Conservation (phyloP, 2,329 filamentous ascomycete species). For the Penicillium olsonii region DNA sequence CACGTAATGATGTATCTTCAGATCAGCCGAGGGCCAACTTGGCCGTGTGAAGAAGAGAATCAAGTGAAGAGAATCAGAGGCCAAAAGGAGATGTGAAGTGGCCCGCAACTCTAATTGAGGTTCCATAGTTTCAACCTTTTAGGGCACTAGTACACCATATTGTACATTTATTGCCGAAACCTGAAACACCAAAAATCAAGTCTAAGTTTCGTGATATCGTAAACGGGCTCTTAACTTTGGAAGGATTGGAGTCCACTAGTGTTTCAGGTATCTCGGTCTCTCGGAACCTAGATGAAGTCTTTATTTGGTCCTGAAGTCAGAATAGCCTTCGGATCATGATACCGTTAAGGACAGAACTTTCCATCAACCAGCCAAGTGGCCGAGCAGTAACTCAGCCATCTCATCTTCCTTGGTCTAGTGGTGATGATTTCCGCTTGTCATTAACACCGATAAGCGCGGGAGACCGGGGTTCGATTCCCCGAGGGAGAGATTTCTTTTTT, state of each 20-base stretch:
- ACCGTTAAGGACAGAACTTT: neutral
- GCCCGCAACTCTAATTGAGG: neutral
- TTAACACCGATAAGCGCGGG: constrained; percentile 31
- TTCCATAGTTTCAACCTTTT: neutral
- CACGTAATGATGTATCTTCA: neutral
- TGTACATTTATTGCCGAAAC: neutral
- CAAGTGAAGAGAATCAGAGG: neutral
- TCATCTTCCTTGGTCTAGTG: constrained; percentile 33
- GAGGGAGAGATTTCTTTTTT: constrained; percentile 28
- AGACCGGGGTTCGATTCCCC: constrained; percentile 40
- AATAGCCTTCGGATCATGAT: neutral
- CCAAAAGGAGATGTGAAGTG: neutral
- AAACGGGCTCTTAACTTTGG: neutral
- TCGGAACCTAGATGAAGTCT: too few species aligned
- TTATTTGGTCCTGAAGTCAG: neutral
- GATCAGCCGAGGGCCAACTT: neutral
- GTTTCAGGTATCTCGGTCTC: neutral
- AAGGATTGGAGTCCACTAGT: neutral
- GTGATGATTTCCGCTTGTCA: constrained; percentile 35
- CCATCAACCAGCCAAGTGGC: constrained; percentile 24
- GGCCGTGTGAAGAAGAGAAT: neutral
- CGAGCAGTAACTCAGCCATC: constrained; percentile 24
- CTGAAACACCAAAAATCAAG: neutral
- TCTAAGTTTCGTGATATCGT: neutral
- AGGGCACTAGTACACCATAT: neutral